A percentile compares a stretch with the other conserved stretches of the same genome.
Evolutionary conservation across 805 yeast genomes (phyloP).

Genomic region (Wickerhamomyces alni): DNA sequence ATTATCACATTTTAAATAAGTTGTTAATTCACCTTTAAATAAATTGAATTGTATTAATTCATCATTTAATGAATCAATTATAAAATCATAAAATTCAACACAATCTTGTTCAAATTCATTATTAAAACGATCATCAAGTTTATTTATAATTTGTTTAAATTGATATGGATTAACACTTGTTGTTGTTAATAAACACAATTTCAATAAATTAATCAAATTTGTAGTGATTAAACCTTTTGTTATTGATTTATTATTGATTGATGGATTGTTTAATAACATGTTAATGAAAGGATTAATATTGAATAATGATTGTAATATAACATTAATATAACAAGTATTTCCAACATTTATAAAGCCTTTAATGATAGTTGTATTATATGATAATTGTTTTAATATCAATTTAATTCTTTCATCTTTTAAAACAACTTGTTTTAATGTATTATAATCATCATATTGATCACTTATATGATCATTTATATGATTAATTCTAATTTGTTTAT

Average conservation of each 20-base stretch:
- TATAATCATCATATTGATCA: no score
- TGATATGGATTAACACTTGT: conserved; percentile 46
- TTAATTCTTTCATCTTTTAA: neutral
- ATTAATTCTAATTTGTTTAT: neutral
- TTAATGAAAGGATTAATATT: conserved; percentile 48
- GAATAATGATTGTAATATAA: conserved; percentile 82
- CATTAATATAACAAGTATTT: conserved; percentile 91
- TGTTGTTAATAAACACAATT: conserved; percentile 45
- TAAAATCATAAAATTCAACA: conserved; percentile 70
- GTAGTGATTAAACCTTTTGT: conserved; percentile 67
- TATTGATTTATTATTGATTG: no score
- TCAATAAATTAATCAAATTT: conserved; percentile 55
- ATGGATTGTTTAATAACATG: no score
- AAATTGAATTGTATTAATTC: conserved; percentile 51
- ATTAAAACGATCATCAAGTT: conserved; percentile 57
- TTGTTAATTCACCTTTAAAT: conserved; percentile 85
- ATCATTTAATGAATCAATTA: conserved; percentile 75
- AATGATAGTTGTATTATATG: conserved; percentile 24
- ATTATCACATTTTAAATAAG: conserved; percentile 66
- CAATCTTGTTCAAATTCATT: conserved; percentile 80
- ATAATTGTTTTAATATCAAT: neutral
- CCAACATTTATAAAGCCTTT: conserved; percentile 81
- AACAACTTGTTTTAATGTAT: neutral
- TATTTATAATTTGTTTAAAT: conserved; percentile 64
- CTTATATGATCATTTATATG: no score